These are phyloP conservation scores for Amanita pseudoporphyria DNA, from an alignment of 768 basidiomycete genomes.

Conservation along the genomic window DNA sequence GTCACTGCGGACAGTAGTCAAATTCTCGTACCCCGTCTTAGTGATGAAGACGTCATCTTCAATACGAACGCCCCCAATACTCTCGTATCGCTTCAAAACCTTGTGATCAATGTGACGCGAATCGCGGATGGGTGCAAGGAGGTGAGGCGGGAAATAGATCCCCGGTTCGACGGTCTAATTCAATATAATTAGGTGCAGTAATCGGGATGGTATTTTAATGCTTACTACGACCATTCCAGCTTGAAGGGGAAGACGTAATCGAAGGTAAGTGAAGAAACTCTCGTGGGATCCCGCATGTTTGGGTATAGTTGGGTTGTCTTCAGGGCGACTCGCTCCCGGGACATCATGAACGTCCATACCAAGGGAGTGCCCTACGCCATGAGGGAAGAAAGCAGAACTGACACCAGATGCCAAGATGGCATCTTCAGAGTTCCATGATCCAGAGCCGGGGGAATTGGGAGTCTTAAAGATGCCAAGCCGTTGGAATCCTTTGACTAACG, in stretches of 20 bases:
- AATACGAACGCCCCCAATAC: conserved; percentile 86
- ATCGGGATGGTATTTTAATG: conserved; percentile 10
- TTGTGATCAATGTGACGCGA: conserved; percentile 62
- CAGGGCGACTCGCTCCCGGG: conserved; percentile 72
- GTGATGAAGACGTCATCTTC: conserved; percentile 88
- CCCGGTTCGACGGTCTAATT: conserved; percentile 87
- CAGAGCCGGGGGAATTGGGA: conserved; percentile 35
- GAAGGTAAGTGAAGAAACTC: conserved; percentile 70
- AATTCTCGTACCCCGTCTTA: conserved; percentile 63
- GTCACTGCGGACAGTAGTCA: conserved; percentile 81
- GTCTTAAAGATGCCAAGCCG: conserved; percentile 76
- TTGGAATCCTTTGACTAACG: conserved; percentile 77
- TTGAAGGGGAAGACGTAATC: conserved; percentile 66
- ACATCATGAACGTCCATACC: conserved; percentile 96
- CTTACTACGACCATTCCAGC: conserved; percentile 81
- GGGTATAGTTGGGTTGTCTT: conserved; percentile 39
- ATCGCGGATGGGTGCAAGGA: conserved; percentile 55
- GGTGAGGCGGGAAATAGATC: conserved; percentile 74
- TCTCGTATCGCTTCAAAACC: conserved; percentile 60
- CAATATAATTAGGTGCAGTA: background rate
- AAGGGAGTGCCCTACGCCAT: conserved; percentile 84
- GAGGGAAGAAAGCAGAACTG: conserved; percentile 86
- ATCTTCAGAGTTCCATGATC: conserved; percentile 51
- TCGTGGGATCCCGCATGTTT: conserved; percentile 35
- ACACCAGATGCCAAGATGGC: conserved; percentile 70